A percentile compares a stretch with the other conserved stretches of the same genome.
These are phyloP conservation scores for Vigna radiata DNA, from an alignment of 306 rosid species.

Conservation along the genomic window DNA sequence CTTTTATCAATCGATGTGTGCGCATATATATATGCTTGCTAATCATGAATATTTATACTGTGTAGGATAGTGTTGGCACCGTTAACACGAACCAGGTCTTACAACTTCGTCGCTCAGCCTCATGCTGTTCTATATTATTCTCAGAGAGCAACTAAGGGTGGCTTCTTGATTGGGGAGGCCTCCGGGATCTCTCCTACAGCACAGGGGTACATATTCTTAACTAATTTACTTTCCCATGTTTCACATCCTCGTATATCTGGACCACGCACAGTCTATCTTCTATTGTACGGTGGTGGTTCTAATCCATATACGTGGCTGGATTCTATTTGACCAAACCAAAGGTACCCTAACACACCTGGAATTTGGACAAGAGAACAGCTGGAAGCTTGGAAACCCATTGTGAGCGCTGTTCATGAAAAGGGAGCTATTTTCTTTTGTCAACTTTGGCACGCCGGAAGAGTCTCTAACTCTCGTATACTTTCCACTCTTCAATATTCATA, in stretches of 20 bases:
- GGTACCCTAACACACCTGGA: constrained; percentile 58
- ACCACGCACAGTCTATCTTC: neutral
- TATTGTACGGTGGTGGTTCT: no score
- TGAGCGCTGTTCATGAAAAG: constrained; percentile 56
- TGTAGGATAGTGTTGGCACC: constrained; percentile 54
- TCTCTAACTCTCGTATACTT: constrained; percentile 46
- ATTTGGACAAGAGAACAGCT: constrained; percentile 55
- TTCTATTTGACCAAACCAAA: neutral
- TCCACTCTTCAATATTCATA: no score
- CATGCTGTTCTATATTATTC: constrained; percentile 58
- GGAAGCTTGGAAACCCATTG: constrained; percentile 67
- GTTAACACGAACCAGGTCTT: constrained; percentile 49
- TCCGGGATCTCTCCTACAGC: constrained; percentile 56
- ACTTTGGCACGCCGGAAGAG: constrained; percentile 65
- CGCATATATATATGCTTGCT: no score
- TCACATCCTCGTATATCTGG: no score
- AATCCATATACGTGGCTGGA: neutral
- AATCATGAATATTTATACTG: neutral
- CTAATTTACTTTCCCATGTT: no score
- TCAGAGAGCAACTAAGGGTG: constrained; percentile 57
- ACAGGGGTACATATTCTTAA: constrained; percentile 43
- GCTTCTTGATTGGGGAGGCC: constrained; percentile 58
- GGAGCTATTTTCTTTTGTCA: constrained; percentile 64
- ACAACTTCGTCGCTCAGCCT: constrained; percentile 52
- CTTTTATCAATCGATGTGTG: no score